A percentile compares a stretch with the other conserved stretches of the same genome.
phyloP scores from a whole-genome alignment of 1,139 yeast species.

The Taphrina confusa region DNA sequence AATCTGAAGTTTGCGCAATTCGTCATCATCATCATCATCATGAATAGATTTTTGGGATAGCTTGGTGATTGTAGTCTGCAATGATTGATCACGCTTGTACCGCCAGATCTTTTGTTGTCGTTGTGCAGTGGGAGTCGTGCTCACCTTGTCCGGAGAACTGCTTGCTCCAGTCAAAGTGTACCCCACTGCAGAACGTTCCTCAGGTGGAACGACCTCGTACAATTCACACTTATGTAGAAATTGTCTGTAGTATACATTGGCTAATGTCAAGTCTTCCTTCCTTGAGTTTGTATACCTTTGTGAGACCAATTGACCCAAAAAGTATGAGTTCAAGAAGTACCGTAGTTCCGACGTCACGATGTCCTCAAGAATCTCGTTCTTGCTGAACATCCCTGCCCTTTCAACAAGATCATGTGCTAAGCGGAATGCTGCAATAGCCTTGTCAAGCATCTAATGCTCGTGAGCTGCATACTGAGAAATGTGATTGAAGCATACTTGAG shows the following conservation, averaged over 20 bases:
- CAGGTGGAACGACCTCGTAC: slow-evolving; percentile 37
- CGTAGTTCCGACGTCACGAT: slow-evolving; percentile 57
- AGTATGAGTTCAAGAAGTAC: slow-evolving; percentile 56
- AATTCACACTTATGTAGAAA: slow-evolving; percentile 42
- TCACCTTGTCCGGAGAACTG: neutral
- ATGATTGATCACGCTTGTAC: slow-evolving; percentile 61
- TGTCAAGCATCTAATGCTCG: slow-evolving; percentile 1
- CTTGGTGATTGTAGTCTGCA: slow-evolving; percentile 44
- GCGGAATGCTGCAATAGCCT: slow-evolving; percentile 31
- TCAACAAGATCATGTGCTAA: slow-evolving; percentile 42
- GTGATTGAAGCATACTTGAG: too few species aligned
- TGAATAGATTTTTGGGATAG: neutral
- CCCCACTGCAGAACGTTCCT: slow-evolving; percentile 31
- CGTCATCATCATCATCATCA: slow-evolving; percentile 10
- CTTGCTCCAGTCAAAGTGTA: slow-evolving; percentile 24
- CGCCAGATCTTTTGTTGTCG: slow-evolving; percentile 74
- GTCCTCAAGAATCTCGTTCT: slow-evolving; percentile 61
- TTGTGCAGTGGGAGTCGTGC: slow-evolving; percentile 55
- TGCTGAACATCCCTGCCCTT: slow-evolving; percentile 56
- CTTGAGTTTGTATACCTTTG: slow-evolving; percentile 39
- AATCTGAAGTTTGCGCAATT: neutral
- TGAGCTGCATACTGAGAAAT: too few species aligned
- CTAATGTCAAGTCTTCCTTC: slow-evolving; percentile 38
- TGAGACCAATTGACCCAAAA: slow-evolving; percentile 50
- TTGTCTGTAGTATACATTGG: slow-evolving; percentile 41